These are phyloP conservation scores for Aspergillus kassunensis DNA, from an alignment of 495 filamentous ascomycete species.

Conservation along the genomic window DNA sequence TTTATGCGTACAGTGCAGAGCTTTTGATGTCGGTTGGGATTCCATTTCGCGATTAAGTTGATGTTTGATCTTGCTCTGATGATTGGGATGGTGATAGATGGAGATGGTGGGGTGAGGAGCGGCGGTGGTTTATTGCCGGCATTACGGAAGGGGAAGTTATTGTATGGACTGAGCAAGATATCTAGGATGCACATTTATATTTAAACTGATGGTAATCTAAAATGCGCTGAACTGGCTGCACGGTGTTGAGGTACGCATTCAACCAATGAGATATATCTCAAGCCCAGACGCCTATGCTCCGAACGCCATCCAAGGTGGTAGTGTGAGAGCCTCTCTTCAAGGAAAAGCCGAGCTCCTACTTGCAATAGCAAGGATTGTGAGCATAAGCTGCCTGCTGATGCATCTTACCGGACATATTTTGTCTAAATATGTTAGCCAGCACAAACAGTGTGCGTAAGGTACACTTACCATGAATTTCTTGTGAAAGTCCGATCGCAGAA, in stretches of 20 bases:
- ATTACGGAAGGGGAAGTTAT: not conserved
- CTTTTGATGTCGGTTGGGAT: constrained; percentile 34
- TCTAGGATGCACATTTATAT: not conserved
- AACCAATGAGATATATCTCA: not conserved
- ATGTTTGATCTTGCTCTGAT: not conserved
- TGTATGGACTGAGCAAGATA: not conserved
- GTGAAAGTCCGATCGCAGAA: constrained; percentile 94
- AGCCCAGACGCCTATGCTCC: not conserved
- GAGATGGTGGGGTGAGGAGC: constrained; percentile 7
- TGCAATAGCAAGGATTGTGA: not conserved
- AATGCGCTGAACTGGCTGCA: no score
- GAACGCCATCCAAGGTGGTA: not conserved
- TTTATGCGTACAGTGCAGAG: constrained; percentile 34
- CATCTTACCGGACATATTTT: constrained; percentile 60
- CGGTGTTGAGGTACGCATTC: no score
- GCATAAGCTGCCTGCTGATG: not conserved
- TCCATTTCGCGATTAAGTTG: constrained; percentile 25
- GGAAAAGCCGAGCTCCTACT: not conserved
- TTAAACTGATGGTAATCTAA: no score
- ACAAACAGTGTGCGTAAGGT: constrained; percentile 30
- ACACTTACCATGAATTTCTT: constrained; percentile 98
- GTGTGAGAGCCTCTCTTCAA: not conserved
- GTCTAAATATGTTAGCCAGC: constrained; percentile 45
- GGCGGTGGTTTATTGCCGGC: constrained; percentile 17
- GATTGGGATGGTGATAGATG: constrained; percentile 2